These are phyloP conservation scores for Selaginella moellendorffii DNA, from an alignment of 75 land plant genomes.

Conservation along the genomic window DNA sequence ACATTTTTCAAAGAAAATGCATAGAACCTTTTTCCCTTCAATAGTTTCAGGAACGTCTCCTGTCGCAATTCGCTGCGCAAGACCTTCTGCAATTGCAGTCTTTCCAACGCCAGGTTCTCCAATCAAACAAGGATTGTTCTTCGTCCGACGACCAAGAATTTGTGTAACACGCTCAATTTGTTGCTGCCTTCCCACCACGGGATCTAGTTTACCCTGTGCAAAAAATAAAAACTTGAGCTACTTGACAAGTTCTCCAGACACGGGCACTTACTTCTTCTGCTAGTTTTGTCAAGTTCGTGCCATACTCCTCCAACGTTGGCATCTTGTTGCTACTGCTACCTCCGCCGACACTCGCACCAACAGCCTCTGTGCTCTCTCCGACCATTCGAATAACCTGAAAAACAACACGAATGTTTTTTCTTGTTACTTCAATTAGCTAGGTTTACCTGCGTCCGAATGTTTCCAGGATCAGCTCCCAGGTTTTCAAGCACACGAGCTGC, in stretches of 20 bases:
- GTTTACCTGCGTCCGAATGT: constrained; percentile 63
- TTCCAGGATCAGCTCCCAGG: constrained; percentile 80
- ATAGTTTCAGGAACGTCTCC: constrained; percentile 64
- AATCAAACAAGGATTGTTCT: constrained; percentile 61
- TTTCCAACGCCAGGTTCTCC: constrained; percentile 80
- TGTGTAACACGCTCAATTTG: constrained; percentile 48
- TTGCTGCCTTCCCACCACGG: constrained; percentile 46
- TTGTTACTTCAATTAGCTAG: not conserved
- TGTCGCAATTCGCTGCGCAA: constrained; percentile 42
- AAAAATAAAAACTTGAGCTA: not conserved
- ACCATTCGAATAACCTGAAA: constrained; percentile 76
- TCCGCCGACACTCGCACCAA: constrained; percentile 81
- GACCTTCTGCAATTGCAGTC: constrained; percentile 57
- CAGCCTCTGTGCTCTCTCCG: constrained; percentile 88
- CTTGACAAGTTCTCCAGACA: not conserved
- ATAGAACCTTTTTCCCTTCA: constrained; percentile 57
- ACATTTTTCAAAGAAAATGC: no score
- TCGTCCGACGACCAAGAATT: constrained; percentile 45
- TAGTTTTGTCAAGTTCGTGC: constrained; percentile 81
- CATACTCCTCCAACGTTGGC: constrained; percentile 97
- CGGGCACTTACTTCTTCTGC: constrained; percentile 60
- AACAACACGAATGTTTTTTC: not conserved
- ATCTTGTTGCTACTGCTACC: constrained; percentile 66
- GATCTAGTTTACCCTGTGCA: constrained; percentile 50
- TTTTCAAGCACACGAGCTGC: constrained; percentile 91